Percentiles rank a stretch among this genome's conserved stretches.
Evolutionary conservation across 208 protist genomes (phyloP).

Genomic region (Histomonas meleagridis): DNA sequence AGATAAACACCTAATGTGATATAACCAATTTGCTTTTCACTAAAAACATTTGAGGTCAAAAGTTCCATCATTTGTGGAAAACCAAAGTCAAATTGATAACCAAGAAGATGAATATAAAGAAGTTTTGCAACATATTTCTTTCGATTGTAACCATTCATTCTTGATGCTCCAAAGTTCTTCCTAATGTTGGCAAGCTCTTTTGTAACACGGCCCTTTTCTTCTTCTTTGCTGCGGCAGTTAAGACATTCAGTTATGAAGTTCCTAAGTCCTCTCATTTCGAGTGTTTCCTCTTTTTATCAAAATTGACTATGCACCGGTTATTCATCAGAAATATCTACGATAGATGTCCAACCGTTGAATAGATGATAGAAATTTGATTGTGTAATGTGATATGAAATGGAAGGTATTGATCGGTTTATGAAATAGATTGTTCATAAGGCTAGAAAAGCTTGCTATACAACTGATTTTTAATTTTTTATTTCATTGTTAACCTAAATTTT

Average conservation of each 20-base stretch:
- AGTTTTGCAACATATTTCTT: constrained; percentile 99
- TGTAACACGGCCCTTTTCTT: constrained; percentile 80
- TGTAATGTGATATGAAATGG: too few species aligned
- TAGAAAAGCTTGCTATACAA: too few species aligned
- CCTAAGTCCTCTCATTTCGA: not conserved
- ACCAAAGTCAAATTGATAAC: constrained; percentile 96
- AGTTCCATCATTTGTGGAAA: constrained; percentile 94
- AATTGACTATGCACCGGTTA: too few species aligned
- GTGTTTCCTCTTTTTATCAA: too few species aligned
- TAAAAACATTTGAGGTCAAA: constrained; percentile 74
- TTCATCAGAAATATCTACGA: too few species aligned
- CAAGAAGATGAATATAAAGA: constrained; percentile 97
- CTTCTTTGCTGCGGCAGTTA: constrained; percentile 59
- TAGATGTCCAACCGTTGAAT: too few species aligned
- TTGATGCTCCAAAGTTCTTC: constrained; percentile 72
- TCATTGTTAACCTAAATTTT: too few species aligned
- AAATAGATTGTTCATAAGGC: too few species aligned
- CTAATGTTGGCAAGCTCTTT: constrained; percentile 96
- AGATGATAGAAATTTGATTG: too few species aligned
- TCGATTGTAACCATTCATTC: constrained; percentile 78
- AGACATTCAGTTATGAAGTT: constrained; percentile 34
- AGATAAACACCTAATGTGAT: constrained; percentile 39
- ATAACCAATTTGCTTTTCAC: constrained; percentile 56
- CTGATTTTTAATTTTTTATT: too few species aligned
- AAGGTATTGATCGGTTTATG: too few species aligned